Base-by-base conservation (phyloP, 148 eudicot species). In the Arctostaphylos glauca region DNA sequence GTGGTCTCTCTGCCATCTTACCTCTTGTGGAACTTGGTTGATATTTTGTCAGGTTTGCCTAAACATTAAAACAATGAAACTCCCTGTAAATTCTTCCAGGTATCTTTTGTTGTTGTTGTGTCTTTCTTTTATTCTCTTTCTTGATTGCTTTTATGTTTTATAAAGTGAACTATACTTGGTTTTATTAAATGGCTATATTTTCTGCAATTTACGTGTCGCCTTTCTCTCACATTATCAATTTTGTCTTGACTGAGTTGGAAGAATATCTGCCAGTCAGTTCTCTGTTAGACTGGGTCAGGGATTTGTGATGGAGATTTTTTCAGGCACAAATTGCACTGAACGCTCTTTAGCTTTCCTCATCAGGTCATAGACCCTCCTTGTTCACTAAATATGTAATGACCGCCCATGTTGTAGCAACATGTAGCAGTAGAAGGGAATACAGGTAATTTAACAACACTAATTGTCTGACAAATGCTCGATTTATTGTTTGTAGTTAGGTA, bases 41-140 rank as follows among this genome's bases (percentile, higher is more conserved):
- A 38, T 83, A 23, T 80, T 68, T 76, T 86, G 72, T 75, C 93
- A 95, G 98, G 98, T 95, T 82, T 94, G 96, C 87, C 94, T 95
- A 66, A 86, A 90, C 74, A 84, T 92, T 15, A 90, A 91, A 83
- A 86, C 98, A 78, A 80, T 82, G n/a, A 92, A 85, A 74, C 85
- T 90, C 76, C 90, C 91, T 15, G 81, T 70, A 68, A 83, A 87
- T 80, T 59, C 95, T 84, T 78, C 94, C 85, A 94, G 98, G 98
- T 95, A 87, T n/a, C 3, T 87, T 74, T 56, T 41, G 48, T 15
- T 56, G 60, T 56, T 56, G n/a, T 56, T 4, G 4, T 52, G 48
- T 5, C 59, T 43, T 59, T 3, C 18, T 80, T 55, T 7, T 82
- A 23, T 48, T n/a, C 68, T 48, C 1, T 38, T 77, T 23, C 23